Percentiles rank a stretch among this genome's conserved stretches.
Evolutionary conservation across 2,329 filamentous ascomycete genomes (phyloP).

Genomic region (Stemphylium vesicarium): DNA sequence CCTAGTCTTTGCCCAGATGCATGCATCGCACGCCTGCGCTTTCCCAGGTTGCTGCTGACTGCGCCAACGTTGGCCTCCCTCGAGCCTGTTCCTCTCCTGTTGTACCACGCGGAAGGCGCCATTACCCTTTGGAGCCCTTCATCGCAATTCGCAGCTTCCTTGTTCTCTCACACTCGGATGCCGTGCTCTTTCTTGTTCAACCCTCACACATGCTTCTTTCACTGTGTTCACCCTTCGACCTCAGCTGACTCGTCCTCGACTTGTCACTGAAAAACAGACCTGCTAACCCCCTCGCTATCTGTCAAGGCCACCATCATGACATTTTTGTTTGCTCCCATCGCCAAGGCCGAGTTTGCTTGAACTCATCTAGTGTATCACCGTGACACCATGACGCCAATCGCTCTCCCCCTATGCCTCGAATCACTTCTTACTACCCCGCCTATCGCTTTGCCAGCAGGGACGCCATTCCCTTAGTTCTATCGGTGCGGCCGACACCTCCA

Average conservation of each 20-base stretch:
- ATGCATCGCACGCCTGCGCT: too few species aligned
- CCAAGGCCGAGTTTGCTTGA: conserved; percentile 6
- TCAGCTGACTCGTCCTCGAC: too few species aligned
- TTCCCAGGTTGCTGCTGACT: too few species aligned
- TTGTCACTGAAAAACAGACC: too few species aligned
- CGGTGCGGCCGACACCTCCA: not conserved
- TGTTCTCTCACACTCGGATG: not conserved
- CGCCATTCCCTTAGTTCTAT: not conserved
- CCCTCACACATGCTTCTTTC: too few species aligned
- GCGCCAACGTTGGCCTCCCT: too few species aligned
- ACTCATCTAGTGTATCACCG: not conserved
- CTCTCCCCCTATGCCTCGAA: not conserved
- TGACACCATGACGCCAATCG: conserved; percentile 4
- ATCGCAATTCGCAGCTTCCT: not conserved
- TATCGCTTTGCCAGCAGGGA: not conserved
- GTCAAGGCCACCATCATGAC: not conserved
- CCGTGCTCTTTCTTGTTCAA: too few species aligned
- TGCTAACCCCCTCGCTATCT: too few species aligned
- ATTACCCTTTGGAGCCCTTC: not conserved
- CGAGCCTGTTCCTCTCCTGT: too few species aligned
- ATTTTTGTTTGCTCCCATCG: conserved; percentile 1
- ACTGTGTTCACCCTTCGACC: too few species aligned
- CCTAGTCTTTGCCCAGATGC: too few species aligned
- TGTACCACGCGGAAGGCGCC: not conserved
- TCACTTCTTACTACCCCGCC: not conserved